These are phyloP conservation scores for Citrus maxima DNA, from an alignment of 345 rosid genomes.

Conservation along the genomic window DNA sequence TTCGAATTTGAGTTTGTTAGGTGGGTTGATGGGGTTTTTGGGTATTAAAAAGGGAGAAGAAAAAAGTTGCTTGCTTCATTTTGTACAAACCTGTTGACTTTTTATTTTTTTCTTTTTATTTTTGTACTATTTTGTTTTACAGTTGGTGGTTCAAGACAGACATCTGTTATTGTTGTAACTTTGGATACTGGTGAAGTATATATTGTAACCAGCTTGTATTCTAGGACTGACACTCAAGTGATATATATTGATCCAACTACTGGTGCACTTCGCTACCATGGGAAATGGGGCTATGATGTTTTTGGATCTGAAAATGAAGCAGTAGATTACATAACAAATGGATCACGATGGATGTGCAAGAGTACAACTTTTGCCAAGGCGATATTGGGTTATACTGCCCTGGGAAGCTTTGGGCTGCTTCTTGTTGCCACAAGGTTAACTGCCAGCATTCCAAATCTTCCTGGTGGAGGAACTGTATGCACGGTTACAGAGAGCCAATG, in stretches of 20 bases:
- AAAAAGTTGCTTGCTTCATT: too few species aligned
- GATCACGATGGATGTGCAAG: constrained; percentile 53
- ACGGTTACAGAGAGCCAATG: constrained; percentile 86
- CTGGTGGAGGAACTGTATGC: constrained; percentile 91
- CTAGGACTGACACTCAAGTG: constrained; percentile 69
- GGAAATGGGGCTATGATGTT: constrained; percentile 62
- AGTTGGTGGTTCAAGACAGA: constrained; percentile 61
- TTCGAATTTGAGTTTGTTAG: background rate
- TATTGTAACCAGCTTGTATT: constrained; percentile 58
- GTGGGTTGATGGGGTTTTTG: background rate
- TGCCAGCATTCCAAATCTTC: constrained; percentile 69
- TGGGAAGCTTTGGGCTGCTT: constrained; percentile 82
- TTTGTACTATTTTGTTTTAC: constrained; percentile 11
- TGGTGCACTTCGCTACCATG: constrained; percentile 62
- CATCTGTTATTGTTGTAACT: constrained; percentile 72
- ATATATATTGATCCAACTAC: constrained; percentile 88
- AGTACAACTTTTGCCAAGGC: constrained; percentile 57
- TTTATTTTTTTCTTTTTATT: background rate
- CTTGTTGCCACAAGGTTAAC: constrained; percentile 76
- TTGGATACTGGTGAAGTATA: constrained; percentile 77
- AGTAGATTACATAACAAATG: constrained; percentile 59
- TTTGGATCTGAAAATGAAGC: constrained; percentile 85
- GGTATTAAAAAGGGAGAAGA: background rate
- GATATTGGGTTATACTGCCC: constrained; percentile 78
- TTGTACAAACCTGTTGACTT: background rate